Percentiles rank a stretch among this genome's conserved stretches.
Conservation (phyloP, 2,329 filamentous ascomycete genomes). For the Hypoxylon rubiginosum region DNA sequence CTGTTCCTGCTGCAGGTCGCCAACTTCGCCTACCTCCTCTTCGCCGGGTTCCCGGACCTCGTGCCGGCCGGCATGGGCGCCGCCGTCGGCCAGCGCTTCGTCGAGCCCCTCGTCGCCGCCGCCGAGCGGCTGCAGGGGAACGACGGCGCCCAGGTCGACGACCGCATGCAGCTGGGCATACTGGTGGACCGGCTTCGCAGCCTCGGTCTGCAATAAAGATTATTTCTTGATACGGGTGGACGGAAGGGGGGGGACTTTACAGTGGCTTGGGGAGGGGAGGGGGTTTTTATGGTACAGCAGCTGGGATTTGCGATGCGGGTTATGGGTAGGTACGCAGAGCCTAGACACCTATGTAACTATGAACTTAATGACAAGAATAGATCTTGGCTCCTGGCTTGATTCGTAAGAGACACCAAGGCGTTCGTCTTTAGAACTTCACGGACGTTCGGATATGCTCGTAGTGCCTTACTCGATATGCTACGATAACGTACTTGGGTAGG, state of each 20-base stretch:
- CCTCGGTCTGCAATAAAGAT: slow-evolving; percentile 56
- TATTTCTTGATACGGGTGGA: neutral
- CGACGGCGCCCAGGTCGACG: slow-evolving; percentile 51
- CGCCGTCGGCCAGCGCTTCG: slow-evolving; percentile 70
- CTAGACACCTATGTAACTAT: too few species aligned
- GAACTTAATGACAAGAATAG: too few species aligned
- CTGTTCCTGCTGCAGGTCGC: slow-evolving; percentile 70
- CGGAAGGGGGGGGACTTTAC: neutral
- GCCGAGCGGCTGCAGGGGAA: slow-evolving; percentile 52
- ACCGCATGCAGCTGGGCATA: slow-evolving; percentile 58
- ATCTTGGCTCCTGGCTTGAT: too few species aligned
- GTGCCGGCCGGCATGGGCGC: slow-evolving; percentile 69
- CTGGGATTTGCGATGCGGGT: neutral
- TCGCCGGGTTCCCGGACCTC: slow-evolving; percentile 62
- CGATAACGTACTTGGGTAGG: too few species aligned
- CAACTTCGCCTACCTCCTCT: slow-evolving; percentile 72
- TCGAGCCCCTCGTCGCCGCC: slow-evolving; percentile 64
- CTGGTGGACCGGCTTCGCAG: slow-evolving; percentile 59
- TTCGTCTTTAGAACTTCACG: too few species aligned
- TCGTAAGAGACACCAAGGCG: too few species aligned
- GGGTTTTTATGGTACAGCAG: too few species aligned
- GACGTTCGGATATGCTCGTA: too few species aligned
- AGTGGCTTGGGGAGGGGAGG: neutral
- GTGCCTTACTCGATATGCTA: too few species aligned
- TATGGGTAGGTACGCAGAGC: too few species aligned